Percentiles rank a stretch among this genome's conserved stretches.
Evolutionary conservation across 768 basidiomycete genomes (phyloP).

Genomic region (Russula ochroleuca): DNA sequence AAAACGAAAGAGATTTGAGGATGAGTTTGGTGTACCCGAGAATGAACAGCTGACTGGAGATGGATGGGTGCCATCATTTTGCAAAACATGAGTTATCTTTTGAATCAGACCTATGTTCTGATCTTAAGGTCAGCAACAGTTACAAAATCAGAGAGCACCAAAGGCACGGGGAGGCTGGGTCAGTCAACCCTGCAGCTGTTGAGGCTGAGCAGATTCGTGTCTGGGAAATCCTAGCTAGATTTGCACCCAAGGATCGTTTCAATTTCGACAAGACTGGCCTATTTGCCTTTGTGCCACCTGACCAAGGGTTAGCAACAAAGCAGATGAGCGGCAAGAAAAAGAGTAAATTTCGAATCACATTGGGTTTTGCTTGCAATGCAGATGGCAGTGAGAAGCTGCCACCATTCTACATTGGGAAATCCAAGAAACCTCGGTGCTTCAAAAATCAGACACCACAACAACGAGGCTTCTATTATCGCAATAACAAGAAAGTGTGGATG

Average conservation of each 20-base stretch:
- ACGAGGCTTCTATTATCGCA: background rate
- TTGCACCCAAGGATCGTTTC: background rate
- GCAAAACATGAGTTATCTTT: background rate
- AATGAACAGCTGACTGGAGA: background rate
- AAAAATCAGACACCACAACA: background rate
- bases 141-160: background rate
- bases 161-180: background rate
- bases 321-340: background rate
- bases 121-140: too few relatives aligned
- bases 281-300: background rate
- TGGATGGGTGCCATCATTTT: background rate
- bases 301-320: background rate
- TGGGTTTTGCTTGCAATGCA: background rate
- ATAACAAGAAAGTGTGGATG: constrained; percentile 5
- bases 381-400: background rate
- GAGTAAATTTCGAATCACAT: background rate
- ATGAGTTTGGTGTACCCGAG: background rate
- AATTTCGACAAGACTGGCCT: background rate
- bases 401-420: background rate
- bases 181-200: background rate
- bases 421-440: background rate
- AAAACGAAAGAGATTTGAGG: background rate
- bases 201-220: background rate
- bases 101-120: too few relatives aligned
- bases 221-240: background rate